These are phyloP conservation scores for Meripilus lineatus DNA, from an alignment of 1,284 basidiomycete species.

Conservation along the genomic window DNA sequence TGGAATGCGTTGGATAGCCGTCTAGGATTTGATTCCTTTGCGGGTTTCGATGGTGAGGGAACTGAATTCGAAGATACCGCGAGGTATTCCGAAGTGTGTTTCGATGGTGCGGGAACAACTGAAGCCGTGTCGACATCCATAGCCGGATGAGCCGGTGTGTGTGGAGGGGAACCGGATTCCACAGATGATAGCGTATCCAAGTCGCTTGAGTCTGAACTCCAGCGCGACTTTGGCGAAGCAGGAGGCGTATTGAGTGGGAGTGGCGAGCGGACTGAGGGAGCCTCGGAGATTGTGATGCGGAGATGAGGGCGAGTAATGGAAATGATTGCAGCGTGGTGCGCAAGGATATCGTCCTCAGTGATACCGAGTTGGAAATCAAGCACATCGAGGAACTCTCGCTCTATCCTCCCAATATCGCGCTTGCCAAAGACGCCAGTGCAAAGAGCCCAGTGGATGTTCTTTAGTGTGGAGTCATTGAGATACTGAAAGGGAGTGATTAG, in stretches of 20 bases:
- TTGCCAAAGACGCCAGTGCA: slow-evolving; percentile 78
- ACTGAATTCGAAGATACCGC: neutral
- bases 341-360: slow-evolving; percentile 57
- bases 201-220: slow-evolving; percentile 23
- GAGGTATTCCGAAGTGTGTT: slow-evolving; percentile 7
- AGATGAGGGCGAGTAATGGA: slow-evolving; percentile 30
- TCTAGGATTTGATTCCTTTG: slow-evolving; percentile 7
- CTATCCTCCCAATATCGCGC: slow-evolving; percentile 70
- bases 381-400: slow-evolving; percentile 73
- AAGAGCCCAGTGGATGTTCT: slow-evolving; percentile 74
- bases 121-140: slow-evolving; percentile 12
- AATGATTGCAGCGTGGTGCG: slow-evolving; percentile 52
- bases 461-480: slow-evolving; percentile 68
- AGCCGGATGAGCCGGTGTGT: slow-evolving; percentile 18
- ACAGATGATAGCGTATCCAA: slow-evolving; percentile 23
- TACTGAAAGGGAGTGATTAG: slow-evolving; percentile 41
- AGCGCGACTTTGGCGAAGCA: slow-evolving; percentile 17
- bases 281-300: slow-evolving; percentile 9
- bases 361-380: slow-evolving; percentile 66
- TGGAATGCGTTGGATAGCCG: slow-evolving; percentile 21
- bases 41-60: neutral
- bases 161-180: slow-evolving; percentile 20
- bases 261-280: slow-evolving; percentile 19
- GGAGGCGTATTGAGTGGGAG: slow-evolving; percentile 17
- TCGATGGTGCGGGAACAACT: slow-evolving; percentile 12